Percentiles rank a stretch among this genome's conserved stretches.
Evolutionary conservation across 495 filamentous ascomycete species (phyloP).

Genomic region (Friedmanniomyces endolithicus): DNA sequence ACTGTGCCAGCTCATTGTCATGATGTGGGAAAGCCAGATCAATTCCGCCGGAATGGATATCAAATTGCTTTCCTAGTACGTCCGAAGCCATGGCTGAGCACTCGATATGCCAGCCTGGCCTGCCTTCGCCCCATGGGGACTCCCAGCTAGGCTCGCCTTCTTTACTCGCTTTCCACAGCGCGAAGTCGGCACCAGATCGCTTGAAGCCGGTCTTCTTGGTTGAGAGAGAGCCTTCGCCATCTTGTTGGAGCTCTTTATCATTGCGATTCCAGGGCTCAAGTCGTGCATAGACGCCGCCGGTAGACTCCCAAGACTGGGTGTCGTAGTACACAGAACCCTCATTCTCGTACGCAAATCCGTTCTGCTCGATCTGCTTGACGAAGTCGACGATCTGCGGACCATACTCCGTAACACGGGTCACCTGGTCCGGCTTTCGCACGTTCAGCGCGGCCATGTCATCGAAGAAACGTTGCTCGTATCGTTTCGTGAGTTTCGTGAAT

Average conservation of each 20-base stretch:
- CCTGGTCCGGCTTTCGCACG: constrained; percentile 63
- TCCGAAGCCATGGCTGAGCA: constrained; percentile 94
- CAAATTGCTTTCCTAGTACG: constrained; percentile 66
- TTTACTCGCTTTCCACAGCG: constrained; percentile 88
- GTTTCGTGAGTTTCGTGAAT: constrained; percentile 68
- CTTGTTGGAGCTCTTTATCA: constrained; percentile 67
- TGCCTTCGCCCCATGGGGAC: constrained; percentile 71
- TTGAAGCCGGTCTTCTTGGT: constrained; percentile 52
- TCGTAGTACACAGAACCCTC: constrained; percentile 86
- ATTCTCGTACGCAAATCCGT: constrained; percentile 63
- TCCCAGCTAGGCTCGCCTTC: constrained; percentile 85
- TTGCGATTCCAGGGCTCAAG: constrained; percentile 78
- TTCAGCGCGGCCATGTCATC: constrained; percentile 79
- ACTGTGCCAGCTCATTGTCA: constrained; percentile 91
- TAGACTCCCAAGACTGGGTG: constrained; percentile 72
- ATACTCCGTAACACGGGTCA: constrained; percentile 85
- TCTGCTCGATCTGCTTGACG: constrained; percentile 66
- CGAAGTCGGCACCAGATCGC: constrained; percentile 68
- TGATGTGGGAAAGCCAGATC: constrained; percentile 94
- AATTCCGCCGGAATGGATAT: constrained; percentile 88
- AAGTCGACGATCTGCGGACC: constrained; percentile 69
- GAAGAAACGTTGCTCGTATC: constrained; percentile 72
- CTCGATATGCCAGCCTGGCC: constrained; percentile 97
- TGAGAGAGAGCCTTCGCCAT: constrained; percentile 78
- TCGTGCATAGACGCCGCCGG: constrained; percentile 71